Evolutionary conservation across 768 basidiomycete species (phyloP).

Genomic region (Grammothele lineata): DNA sequence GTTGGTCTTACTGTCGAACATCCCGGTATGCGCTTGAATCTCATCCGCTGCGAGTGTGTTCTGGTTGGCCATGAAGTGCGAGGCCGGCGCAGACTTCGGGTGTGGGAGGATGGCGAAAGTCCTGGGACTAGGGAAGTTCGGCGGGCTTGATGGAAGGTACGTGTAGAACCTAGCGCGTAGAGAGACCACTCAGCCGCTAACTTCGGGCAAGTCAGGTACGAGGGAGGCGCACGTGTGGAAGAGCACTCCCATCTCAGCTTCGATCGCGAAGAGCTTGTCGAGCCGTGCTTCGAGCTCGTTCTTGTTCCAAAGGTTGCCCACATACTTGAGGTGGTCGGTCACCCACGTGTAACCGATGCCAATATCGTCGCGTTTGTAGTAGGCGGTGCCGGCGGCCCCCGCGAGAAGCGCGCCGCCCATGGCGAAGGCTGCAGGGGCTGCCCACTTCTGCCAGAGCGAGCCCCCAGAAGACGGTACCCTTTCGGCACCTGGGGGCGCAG

Average conservation of each 20-base stretch:
- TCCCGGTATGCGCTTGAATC: slow-evolving; percentile 80
- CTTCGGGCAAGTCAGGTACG: not conserved
- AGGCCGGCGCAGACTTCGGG: slow-evolving; percentile 36
- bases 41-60: slow-evolving; percentile 75
- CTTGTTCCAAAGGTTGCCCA: slow-evolving; percentile 83
- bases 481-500: slow-evolving; percentile 4
- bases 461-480: slow-evolving; percentile 11
- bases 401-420: slow-evolving; percentile 74
- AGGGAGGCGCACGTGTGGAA: slow-evolving; percentile 52
- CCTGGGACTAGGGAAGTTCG: slow-evolving; percentile 47
- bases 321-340: slow-evolving; percentile 86
- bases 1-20: slow-evolving; percentile 79
- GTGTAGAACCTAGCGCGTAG: slow-evolving; percentile 66
- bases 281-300: slow-evolving; percentile 56
- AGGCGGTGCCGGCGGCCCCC: slow-evolving; percentile 81
- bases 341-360: slow-evolving; percentile 68
- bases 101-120: slow-evolving; percentile 80
- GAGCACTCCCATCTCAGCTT: slow-evolving; percentile 56
- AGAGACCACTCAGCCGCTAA: not conserved
- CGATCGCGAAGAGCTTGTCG: slow-evolving; percentile 55
- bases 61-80: slow-evolving; percentile 57
- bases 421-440: slow-evolving; percentile 59
- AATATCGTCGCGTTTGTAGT: slow-evolving; percentile 76
- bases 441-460: slow-evolving; percentile 56
- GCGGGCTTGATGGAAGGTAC: slow-evolving; percentile 65